Percentiles rank a stretch among this genome's conserved stretches.
Conservation (phyloP, 495 filamentous ascomycete species). For the Penicillium riverlandense region DNA sequence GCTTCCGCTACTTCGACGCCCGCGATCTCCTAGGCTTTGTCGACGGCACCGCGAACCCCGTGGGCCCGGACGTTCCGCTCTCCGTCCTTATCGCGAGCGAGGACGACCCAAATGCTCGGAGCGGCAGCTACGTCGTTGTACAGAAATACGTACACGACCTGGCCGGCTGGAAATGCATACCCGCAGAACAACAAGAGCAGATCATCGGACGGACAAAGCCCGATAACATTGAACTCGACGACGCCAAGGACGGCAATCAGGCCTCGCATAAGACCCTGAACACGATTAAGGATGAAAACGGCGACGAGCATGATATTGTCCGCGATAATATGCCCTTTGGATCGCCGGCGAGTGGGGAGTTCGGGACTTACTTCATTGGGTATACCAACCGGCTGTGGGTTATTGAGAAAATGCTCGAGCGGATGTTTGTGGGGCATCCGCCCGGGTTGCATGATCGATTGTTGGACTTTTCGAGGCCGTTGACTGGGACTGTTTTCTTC, state of each 20-base stretch:
- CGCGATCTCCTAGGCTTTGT: slow-evolving; percentile 56
- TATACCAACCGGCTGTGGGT: slow-evolving; percentile 50
- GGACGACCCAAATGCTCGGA: slow-evolving; percentile 20
- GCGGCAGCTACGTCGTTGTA: slow-evolving; percentile 50
- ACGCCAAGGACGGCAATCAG: slow-evolving; percentile 36
- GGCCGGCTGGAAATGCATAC: slow-evolving; percentile 35
- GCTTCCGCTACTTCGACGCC: slow-evolving; percentile 55
- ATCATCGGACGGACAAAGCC: slow-evolving; percentile 51
- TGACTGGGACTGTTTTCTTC: slow-evolving; percentile 49
- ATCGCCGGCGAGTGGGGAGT: slow-evolving; percentile 42
- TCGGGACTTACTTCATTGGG: slow-evolving; percentile 56
- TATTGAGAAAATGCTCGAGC: slow-evolving; percentile 50
- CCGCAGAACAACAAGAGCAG: slow-evolving; percentile 45
- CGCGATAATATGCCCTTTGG: slow-evolving; percentile 58
- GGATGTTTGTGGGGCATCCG: slow-evolving; percentile 51
- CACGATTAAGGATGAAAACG: slow-evolving; percentile 46
- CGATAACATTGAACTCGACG: slow-evolving; percentile 49
- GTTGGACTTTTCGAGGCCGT: slow-evolving; percentile 45
- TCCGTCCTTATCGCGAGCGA: slow-evolving; percentile 40
- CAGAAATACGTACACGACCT: slow-evolving; percentile 54
- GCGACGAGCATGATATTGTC: slow-evolving; percentile 45
- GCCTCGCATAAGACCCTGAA: slow-evolving; percentile 47
- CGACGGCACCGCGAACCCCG: slow-evolving; percentile 52
- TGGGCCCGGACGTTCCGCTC: slow-evolving; percentile 36
- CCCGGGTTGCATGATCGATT: slow-evolving; percentile 49